These are phyloP conservation scores for Fagopyrum tataricum DNA, from an alignment of 148 eudicot species.

Conservation along the genomic window DNA sequence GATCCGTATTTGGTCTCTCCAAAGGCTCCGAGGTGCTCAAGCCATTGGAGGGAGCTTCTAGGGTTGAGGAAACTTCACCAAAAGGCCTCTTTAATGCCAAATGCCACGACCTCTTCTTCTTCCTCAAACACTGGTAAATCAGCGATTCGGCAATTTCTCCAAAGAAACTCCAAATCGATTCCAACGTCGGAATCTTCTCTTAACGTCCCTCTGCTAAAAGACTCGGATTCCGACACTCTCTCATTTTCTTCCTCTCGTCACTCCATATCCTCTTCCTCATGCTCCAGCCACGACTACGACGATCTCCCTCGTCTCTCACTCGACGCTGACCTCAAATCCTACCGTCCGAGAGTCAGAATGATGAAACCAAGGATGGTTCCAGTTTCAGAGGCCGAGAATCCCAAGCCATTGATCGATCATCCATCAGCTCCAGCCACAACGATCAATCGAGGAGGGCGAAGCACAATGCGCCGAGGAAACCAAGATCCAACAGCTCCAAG, in stretches of 20 bases:
- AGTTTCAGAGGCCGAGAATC: slow-evolving; percentile 17
- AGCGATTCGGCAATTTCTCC: slow-evolving; percentile 31
- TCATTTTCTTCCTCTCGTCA: slow-evolving; percentile 36
- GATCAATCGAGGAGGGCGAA: neutral
- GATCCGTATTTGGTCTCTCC: slow-evolving; percentile 68
- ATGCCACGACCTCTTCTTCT: slow-evolving; percentile 2
- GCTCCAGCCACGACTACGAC: slow-evolving; percentile 53
- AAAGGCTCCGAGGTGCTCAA: slow-evolving; percentile 79
- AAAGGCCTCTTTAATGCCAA: slow-evolving; percentile 3
- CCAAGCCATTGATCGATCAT: slow-evolving; percentile 14
- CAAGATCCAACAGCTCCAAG: slow-evolving; percentile 18
- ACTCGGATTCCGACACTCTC: slow-evolving; percentile 25
- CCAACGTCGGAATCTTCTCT: slow-evolving; percentile 25
- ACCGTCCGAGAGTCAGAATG: slow-evolving; percentile 24
- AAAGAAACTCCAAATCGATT: slow-evolving; percentile 40
- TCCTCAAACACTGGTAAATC: slow-evolving; percentile 23
- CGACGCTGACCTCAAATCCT: slow-evolving; percentile 33
- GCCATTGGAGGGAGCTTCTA: slow-evolving; percentile 72
- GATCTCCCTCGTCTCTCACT: slow-evolving; percentile 70
- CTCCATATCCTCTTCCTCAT: slow-evolving; percentile 50
- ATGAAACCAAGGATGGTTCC: slow-evolving; percentile 23
- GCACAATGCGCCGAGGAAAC: slow-evolving; percentile 17
- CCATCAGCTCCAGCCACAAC: slow-evolving; percentile 8
- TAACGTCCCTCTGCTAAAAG: slow-evolving; percentile 45
- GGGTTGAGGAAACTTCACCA: slow-evolving; percentile 53